Evolutionary conservation across 495 filamentous ascomycete genomes (phyloP).

Genomic region (Penicillium manginii): DNA sequence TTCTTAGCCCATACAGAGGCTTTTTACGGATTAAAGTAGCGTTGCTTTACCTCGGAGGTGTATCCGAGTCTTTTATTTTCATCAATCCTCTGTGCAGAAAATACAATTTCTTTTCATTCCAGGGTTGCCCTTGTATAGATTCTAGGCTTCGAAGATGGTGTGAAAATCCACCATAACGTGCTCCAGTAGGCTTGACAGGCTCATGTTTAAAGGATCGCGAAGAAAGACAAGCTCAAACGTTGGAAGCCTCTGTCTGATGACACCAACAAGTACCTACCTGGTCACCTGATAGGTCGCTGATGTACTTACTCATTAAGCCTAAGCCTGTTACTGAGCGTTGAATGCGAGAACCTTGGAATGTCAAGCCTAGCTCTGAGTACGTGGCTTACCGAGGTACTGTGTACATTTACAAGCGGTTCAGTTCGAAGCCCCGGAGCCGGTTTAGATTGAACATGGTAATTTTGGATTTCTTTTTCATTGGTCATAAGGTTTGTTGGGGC

Average conservation of each 20-base stretch:
- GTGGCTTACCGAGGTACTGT: too few species aligned
- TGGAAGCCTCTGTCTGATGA: too few species aligned
- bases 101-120: neutral
- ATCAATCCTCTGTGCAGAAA: neutral
- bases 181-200: neutral
- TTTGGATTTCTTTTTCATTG: constrained; percentile 5
- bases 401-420: too few species aligned
- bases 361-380: too few species aligned
- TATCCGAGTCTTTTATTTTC: neutral
- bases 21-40: neutral
- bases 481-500: constrained; percentile 2
- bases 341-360: too few species aligned
- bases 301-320: too few species aligned
- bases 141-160: too few species aligned
- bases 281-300: too few species aligned
- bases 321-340: too few species aligned
- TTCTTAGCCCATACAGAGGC: neutral
- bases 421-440: neutral
- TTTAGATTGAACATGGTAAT: neutral
- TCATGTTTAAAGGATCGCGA: too few species aligned
- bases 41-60: neutral
- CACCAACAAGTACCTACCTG: too few species aligned
- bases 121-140: neutral
- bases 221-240: too few species aligned
- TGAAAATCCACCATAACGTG: neutral